Evolutionary conservation across 768 basidiomycete genomes (phyloP).

Genomic region (Nidularia sp.): DNA sequence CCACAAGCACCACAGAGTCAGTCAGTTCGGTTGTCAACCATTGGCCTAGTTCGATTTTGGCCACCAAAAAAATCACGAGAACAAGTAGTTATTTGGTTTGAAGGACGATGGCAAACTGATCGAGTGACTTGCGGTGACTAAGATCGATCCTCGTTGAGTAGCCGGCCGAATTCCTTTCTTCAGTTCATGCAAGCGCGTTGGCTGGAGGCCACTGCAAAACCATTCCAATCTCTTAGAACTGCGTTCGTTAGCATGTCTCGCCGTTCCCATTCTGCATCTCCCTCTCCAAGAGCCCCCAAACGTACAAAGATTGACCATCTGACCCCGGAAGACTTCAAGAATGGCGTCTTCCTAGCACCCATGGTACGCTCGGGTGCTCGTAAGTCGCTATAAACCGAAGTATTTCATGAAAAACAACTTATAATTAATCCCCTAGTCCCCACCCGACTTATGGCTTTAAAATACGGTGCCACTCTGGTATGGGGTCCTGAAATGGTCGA

Average conservation of each 20-base stretch:
- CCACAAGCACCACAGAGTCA: no score
- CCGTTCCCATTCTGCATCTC: conserved; percentile 47
- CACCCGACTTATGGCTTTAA: conserved; percentile 80
- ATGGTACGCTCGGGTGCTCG: conserved; percentile 95
- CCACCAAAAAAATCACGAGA: no score
- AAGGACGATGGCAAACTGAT: no score
- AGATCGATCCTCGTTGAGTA: no score
- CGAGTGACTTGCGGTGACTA: no score
- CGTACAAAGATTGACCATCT: conserved; percentile 55
- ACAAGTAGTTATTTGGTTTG: no score
- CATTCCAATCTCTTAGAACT: background rate
- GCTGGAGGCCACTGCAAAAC: background rate
- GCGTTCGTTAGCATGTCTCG: conserved; percentile 38
- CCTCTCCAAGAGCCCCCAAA: conserved; percentile 46
- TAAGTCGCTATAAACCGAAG: conserved; percentile 32
- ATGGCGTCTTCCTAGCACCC: conserved; percentile 93
- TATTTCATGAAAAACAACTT: background rate
- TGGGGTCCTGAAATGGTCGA: conserved; percentile 98
- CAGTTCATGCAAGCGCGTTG: no score
- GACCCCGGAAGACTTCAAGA: conserved; percentile 72
- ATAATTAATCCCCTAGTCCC: conserved; percentile 51
- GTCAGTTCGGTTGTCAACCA: no score
- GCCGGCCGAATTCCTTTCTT: no score
- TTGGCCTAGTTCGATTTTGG: no score
- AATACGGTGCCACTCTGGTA: conserved; percentile 90